Conservation (phyloP, 1,284 basidiomycete genomes). For the Sporisorium scitamineum region DNA sequence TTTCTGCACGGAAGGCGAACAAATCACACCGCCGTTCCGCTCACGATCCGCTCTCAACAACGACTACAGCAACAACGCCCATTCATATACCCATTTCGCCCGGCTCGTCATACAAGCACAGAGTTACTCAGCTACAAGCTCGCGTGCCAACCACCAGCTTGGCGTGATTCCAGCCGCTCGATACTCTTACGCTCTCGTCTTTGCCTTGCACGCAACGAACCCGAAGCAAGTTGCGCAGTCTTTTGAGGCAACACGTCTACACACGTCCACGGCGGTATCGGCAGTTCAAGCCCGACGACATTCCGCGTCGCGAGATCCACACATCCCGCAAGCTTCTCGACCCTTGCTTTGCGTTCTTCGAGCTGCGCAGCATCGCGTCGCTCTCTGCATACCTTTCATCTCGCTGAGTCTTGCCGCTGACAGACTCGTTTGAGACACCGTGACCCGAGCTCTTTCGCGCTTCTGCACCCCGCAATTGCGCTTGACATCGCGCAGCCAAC, state of each 20-base stretch:
- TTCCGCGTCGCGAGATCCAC: background rate
- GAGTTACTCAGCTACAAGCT: background rate
- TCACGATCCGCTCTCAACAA: background rate
- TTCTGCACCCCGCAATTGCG: slow-evolving; percentile 1
- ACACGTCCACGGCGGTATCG: background rate
- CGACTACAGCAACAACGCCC: background rate
- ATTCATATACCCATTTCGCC: background rate
- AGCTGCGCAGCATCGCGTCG: slow-evolving; percentile 6
- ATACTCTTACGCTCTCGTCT: background rate
- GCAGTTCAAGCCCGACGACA: too few species aligned
- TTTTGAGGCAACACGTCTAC: background rate
- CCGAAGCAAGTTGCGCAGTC: background rate
- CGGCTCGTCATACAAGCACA: background rate
- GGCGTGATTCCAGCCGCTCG: background rate
- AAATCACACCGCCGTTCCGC: background rate
- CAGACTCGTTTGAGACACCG: slow-evolving; percentile 5
- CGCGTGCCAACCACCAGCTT: background rate
- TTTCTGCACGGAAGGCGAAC: background rate
- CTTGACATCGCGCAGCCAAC: background rate
- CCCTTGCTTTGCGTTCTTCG: background rate
- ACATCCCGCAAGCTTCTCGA: background rate
- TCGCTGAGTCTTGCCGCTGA: slow-evolving; percentile 5
- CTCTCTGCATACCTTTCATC: background rate
- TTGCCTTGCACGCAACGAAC: background rate
- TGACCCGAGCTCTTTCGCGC: slow-evolving; percentile 1